These are phyloP conservation scores for Pseudozyma hubeiensis DNA, from an alignment of 1,284 basidiomycete genomes.

Conservation along the genomic window DNA sequence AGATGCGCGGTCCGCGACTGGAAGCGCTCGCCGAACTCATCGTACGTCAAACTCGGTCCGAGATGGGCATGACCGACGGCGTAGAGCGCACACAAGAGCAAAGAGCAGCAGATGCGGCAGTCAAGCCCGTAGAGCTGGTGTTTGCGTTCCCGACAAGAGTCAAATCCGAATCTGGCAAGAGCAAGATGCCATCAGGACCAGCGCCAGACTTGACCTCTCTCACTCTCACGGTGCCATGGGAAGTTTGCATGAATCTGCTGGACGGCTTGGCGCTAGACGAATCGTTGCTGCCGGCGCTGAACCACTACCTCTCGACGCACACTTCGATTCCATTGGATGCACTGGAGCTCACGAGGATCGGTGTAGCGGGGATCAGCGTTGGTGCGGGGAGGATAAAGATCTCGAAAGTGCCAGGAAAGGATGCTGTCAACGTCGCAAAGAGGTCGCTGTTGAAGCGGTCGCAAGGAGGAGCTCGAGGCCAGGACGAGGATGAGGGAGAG, in stretches of 20 bases:
- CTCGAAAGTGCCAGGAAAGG: slow-evolving; percentile 16
- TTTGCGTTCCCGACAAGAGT: slow-evolving; percentile 33
- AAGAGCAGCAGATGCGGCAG: slow-evolving; percentile 9
- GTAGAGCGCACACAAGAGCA: slow-evolving; percentile 22
- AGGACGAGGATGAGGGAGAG: slow-evolving; percentile 16
- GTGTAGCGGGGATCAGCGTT: slow-evolving; percentile 44
- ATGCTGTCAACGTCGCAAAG: slow-evolving; percentile 12
- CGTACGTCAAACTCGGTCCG: slow-evolving; percentile 33
- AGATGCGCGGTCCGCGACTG: slow-evolving; percentile 21
- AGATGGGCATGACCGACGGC: slow-evolving; percentile 19
- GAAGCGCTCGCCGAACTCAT: slow-evolving; percentile 43
- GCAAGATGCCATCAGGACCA: slow-evolving; percentile 13
- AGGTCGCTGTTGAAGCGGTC: slow-evolving; percentile 19
- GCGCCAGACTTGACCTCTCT: slow-evolving; percentile 39
- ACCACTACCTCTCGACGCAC: slow-evolving; percentile 42
- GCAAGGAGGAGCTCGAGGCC: neutral
- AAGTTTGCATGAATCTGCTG: slow-evolving; percentile 42
- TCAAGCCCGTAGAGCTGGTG: slow-evolving; percentile 46
- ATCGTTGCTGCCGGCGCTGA: slow-evolving; percentile 43
- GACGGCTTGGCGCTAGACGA: slow-evolving; percentile 26
- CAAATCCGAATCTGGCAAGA: neutral
- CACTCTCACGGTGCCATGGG: slow-evolving; percentile 51
- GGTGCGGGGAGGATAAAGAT: slow-evolving; percentile 48
- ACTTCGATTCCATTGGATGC: slow-evolving; percentile 48
- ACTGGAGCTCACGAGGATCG: slow-evolving; percentile 39